Base-by-base conservation (phyloP, 2,329 filamentous ascomycete genomes). In the Phaeophleospora eucalypticola region DNA sequence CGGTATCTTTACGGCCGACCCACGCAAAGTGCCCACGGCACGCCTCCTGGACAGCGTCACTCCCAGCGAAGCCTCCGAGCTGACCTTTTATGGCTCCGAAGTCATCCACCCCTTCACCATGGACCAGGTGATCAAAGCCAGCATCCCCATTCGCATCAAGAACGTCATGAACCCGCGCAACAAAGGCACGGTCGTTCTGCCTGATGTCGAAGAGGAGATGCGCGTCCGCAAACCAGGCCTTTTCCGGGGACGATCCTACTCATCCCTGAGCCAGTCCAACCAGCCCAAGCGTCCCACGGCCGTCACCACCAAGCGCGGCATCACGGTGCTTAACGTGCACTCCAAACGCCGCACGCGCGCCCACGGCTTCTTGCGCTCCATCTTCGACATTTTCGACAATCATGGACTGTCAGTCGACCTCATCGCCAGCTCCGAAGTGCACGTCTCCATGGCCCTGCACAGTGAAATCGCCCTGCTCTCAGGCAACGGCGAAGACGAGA, bases 81-180 rank as follows among this genome's bases (percentile, higher is more conserved):
- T 98, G 72, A 97, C 93, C 17, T 78, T 77, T 56, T 78, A 78
- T 56, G 75, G 75, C 48, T 76, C 90, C 51, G 93, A 98, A 68
- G 93, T 98, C 64, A 98, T 98, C 59, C 93, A 98, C 67, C 93
- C 95, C 56, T 86, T 96, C 65, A 98, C 93, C 60, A 97, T 98
- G 90, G 91, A 97, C 71, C 93, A 97, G 70, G 80, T 83, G 46
- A 83, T 84, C 52, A 76, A 75, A 61, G 87, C 87, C 1, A 83
- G 84, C 42, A 93, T 93, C 61, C 86, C 84, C 14, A 90, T 93
- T 61, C 85, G 88, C 56, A 93, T 93, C 71, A 93, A 93, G 75
- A 94, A 94, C 63, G 87, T 94, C 65, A 90, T 89, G 74, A 93
- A 93, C 65, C 86, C 87, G 0, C 79, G 82, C 36, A 86, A 86